phyloP scores from a whole-genome alignment of 495 filamentous ascomycete species.

The Aspergillus saccharolyticus region DNA sequence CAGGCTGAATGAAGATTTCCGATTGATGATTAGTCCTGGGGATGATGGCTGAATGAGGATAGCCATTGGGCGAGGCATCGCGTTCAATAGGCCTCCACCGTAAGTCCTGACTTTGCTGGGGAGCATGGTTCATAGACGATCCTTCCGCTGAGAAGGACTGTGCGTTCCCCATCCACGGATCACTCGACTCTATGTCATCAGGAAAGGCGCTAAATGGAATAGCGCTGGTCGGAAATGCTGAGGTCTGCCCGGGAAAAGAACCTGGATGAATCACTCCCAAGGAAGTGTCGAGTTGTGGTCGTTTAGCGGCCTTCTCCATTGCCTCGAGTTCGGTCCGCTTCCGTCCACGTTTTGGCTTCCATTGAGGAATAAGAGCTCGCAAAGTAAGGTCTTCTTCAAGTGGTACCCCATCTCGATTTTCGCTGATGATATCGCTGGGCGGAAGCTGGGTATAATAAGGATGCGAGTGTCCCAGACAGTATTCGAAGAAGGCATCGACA shows the following conservation, averaged over 20 bases:
- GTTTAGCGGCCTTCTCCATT: conserved; percentile 59
- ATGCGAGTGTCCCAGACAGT: conserved; percentile 73
- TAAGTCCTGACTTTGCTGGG: conserved; percentile 35
- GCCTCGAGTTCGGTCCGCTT: conserved; percentile 59
- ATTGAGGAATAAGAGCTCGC: conserved; percentile 81
- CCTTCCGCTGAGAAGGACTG: conserved; percentile 29
- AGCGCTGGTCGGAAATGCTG: conserved; percentile 52
- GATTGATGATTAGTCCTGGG: conserved; percentile 50
- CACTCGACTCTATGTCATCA: conserved; percentile 44
- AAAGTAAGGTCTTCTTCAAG: conserved; percentile 91
- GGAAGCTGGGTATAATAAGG: conserved; percentile 83
- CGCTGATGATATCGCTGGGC: conserved; percentile 51
- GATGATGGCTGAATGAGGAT: conserved; percentile 79
- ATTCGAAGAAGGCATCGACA: conserved; percentile 95
- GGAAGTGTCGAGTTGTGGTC: conserved; percentile 65
- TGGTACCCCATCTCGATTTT: conserved; percentile 77
- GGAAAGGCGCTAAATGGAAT: conserved; percentile 58
- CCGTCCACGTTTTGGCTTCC: conserved; percentile 82
- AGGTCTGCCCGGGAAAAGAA: conserved; percentile 45
- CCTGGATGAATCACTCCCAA: conserved; percentile 52
- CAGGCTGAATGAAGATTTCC: conserved; percentile 40
- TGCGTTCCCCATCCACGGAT: conserved; percentile 52
- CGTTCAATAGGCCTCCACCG: conserved; percentile 45
- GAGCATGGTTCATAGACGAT: conserved; percentile 19
- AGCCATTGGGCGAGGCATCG: conserved; percentile 58